Base-by-base conservation (phyloP, 192 early-diverging fungal species). In the Backusella psychrophila region DNA sequence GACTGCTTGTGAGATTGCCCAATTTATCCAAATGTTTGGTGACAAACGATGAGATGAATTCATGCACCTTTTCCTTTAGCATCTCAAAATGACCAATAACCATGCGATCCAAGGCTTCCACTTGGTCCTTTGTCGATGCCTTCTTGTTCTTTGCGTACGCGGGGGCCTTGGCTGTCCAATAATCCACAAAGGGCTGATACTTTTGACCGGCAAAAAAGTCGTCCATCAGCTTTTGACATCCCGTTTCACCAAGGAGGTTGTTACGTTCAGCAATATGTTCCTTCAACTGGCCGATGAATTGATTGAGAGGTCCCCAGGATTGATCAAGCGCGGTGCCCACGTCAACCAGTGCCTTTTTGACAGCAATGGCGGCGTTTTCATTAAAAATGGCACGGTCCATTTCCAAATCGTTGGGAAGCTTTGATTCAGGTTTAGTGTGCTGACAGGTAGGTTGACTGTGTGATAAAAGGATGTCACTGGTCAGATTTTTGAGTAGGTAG, bases 381-480 rank as follows among this genome's bases (percentile, higher is more conserved):
- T 93, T 92, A 42, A 92, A 91, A 7, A 93, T 87, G 29, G 89
- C 83, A 23, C 89, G 85, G 66, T 92, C 90, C 44, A 86, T 79
- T 56, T 94, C 93, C 35, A 94, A 82, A 79, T 94, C 93, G 0
- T 85, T 82, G 11, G 93, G 93, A 68, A 83, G 84, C 74, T 88
- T 88, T 53, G 87, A 87, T 52, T 89, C 87, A 4, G 90, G 85
- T 70, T 87, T 89, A 0, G 84, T 89, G 80, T 94, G 93, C 74
- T 90, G 80, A 78, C 93, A 94, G 21, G 87, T 89, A n/a, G 91
- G 90, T 66, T 90, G 85, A 74, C 87, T 87, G 77, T 94, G 92
- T 14, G 90, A 87, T 4, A 91, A 86, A 46, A 90, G 84, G 4
- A 82, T 65, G 71, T 92, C 90, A 33, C 82, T 86, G 17, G 90